Conservation (phyloP, 2,329 filamentous ascomycete genomes). For the Alternaria triticina region DNA sequence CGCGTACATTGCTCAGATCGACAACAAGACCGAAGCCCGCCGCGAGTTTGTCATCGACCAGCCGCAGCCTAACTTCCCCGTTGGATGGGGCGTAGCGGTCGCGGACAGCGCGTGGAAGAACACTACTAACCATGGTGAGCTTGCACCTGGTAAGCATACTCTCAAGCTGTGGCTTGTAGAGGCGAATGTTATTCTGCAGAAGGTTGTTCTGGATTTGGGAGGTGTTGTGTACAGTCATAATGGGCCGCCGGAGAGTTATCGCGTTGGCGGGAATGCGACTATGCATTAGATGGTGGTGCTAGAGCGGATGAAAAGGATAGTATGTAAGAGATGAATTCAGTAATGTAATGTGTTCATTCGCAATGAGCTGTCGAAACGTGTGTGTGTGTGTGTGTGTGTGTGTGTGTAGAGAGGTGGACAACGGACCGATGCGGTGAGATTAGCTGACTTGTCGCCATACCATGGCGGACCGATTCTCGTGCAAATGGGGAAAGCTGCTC, state of each 20-base stretch:
- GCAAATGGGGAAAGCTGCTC: background rate
- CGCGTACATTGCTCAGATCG: conserved; percentile 58
- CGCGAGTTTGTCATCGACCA: conserved; percentile 53
- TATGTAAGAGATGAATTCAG: background rate
- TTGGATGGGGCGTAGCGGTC: conserved; percentile 58
- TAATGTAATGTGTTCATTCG: background rate
- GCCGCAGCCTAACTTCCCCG: conserved; percentile 52
- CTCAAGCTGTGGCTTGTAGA: conserved; percentile 56
- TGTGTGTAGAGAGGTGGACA: background rate
- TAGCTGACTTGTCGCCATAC: background rate
- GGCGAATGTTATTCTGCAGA: conserved; percentile 50
- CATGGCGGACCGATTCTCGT: background rate
- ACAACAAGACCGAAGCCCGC: conserved; percentile 48
- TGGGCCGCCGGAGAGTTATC: conserved; percentile 49
- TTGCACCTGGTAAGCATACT: conserved; percentile 49
- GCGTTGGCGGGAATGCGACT: conserved; percentile 25
- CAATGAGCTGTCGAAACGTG: background rate
- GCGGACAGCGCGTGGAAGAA: conserved; percentile 60
- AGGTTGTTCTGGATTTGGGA: conserved; percentile 45
- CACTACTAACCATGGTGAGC: conserved; percentile 47
- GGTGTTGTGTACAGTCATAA: conserved; percentile 43
- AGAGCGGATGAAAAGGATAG: background rate
- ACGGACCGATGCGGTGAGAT: background rate
- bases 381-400: background rate
- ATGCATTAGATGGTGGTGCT: background rate